phyloP scores from a whole-genome alignment of 805 yeast genomes.

The Candida manassasensis region DNA sequence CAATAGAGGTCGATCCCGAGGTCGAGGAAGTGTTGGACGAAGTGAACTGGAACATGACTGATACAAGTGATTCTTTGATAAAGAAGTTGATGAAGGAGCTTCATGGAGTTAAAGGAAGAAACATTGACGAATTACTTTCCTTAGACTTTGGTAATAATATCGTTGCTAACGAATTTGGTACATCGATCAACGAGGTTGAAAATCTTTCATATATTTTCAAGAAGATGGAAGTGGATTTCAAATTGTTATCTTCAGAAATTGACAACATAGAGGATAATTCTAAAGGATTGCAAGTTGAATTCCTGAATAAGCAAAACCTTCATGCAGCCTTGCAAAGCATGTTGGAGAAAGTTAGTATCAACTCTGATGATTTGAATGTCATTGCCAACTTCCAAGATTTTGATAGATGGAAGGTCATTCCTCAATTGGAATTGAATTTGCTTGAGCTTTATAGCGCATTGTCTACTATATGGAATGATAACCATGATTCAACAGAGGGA shows the following conservation, averaged over 20 bases:
- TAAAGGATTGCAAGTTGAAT: conserved; percentile 76
- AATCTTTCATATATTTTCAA: conserved; percentile 34
- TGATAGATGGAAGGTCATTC: conserved; percentile 40
- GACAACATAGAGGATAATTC: conserved; percentile 68
- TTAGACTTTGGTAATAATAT: conserved; percentile 33
- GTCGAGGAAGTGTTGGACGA: conserved; percentile 70
- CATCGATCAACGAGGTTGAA: conserved; percentile 32
- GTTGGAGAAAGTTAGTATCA: conserved; percentile 64
- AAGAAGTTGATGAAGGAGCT: conserved; percentile 56
- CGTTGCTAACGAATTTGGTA: conserved; percentile 28
- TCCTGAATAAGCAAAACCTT: conserved; percentile 73
- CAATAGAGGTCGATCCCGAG: conserved; percentile 35
- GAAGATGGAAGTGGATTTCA: conserved; percentile 36
- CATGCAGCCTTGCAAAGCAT: conserved; percentile 67
- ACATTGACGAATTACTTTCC: conserved; percentile 44
- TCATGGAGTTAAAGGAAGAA: conserved; percentile 56
- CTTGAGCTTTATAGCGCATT: conserved; percentile 59
- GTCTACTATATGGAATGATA: conserved; percentile 49
- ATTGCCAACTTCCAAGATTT: conserved; percentile 48
- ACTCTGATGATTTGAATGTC: conserved; percentile 46
- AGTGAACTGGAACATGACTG: conserved; percentile 69
- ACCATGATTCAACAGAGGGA: conserved; percentile 36
- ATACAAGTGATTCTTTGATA: conserved; percentile 56
- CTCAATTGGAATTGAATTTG: conserved; percentile 50
- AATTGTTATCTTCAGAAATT: conserved; percentile 56